Conservation (phyloP, 441 rosid genomes). For the Croton setiger region DNA sequence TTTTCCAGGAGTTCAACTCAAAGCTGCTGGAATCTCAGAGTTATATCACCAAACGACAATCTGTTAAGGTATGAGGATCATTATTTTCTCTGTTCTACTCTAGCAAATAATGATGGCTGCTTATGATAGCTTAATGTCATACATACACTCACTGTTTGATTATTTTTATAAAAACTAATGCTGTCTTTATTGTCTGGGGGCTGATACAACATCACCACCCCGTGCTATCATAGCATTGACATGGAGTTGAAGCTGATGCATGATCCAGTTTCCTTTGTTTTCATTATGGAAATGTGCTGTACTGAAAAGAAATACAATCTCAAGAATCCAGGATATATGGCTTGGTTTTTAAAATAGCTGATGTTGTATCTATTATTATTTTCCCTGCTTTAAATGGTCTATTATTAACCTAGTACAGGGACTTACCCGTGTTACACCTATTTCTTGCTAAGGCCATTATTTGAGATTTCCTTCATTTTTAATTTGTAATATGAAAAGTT, state of each 20-base stretch:
- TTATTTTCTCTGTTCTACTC: too few species aligned
- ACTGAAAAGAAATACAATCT: background rate
- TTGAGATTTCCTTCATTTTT: background rate
- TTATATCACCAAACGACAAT: constrained; percentile 88
- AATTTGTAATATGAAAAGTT: background rate
- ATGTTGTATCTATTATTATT: background rate
- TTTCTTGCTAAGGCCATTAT: background rate
- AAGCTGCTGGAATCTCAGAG: constrained; percentile 81
- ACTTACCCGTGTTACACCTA: background rate
- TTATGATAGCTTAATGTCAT: background rate
- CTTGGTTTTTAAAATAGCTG: background rate
- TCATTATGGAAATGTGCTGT: too few species aligned
- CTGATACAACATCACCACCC: too few species aligned
- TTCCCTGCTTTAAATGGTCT: background rate
- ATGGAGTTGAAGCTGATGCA: background rate
- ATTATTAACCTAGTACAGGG: background rate
- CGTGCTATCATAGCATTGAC: background rate
- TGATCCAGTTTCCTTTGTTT: background rate
- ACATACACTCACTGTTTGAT: too few species aligned
- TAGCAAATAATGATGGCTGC: background rate
- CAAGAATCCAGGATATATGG: background rate
- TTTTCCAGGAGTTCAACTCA: constrained; percentile 78
- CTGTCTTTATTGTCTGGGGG: too few species aligned
- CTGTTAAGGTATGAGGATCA: constrained; percentile 50
- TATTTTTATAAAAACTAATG: too few species aligned